Conservation (phyloP, 2,329 filamentous ascomycete genomes). For the Rugonectria rugulosa region DNA sequence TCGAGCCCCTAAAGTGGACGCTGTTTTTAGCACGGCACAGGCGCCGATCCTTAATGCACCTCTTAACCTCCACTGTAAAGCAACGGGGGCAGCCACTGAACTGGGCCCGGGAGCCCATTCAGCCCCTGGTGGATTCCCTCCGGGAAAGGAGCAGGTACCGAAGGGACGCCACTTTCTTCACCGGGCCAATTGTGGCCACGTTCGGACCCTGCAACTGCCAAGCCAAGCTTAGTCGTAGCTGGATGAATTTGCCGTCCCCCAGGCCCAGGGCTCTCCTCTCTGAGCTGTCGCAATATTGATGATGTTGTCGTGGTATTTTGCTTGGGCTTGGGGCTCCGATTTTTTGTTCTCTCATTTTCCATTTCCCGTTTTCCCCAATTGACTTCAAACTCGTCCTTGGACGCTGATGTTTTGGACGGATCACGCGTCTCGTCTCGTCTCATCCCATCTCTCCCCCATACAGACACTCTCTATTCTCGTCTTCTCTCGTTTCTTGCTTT, state of each 20-base stretch:
- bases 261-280: too few species aligned
- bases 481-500: neutral
- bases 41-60: constrained; percentile 18
- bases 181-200: constrained; percentile 18
- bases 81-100: constrained; percentile 14
- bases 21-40: constrained; percentile 10
- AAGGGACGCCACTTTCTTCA: constrained; percentile 14
- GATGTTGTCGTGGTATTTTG: constrained; percentile 33
- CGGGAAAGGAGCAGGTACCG: constrained; percentile 16
- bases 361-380: constrained; percentile 27
- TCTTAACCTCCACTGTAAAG: constrained; percentile 15
- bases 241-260: constrained; percentile 13
- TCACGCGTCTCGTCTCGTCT: too few species aligned
- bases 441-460: too few species aligned
- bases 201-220: constrained; percentile 20
- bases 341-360: constrained; percentile 15
- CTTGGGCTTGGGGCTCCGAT: constrained; percentile 22
- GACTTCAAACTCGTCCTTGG: constrained; percentile 21
- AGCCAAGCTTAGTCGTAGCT: constrained; percentile 21
- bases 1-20: constrained; percentile 20
- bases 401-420: constrained; percentile 27
- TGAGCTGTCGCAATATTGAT: constrained; percentile 34
- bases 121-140: constrained; percentile 12
- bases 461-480: too few species aligned
- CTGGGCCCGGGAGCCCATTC: neutral